phyloP scores from a whole-genome alignment of 139 green algal species.

The Micromonas commoda region DNA sequence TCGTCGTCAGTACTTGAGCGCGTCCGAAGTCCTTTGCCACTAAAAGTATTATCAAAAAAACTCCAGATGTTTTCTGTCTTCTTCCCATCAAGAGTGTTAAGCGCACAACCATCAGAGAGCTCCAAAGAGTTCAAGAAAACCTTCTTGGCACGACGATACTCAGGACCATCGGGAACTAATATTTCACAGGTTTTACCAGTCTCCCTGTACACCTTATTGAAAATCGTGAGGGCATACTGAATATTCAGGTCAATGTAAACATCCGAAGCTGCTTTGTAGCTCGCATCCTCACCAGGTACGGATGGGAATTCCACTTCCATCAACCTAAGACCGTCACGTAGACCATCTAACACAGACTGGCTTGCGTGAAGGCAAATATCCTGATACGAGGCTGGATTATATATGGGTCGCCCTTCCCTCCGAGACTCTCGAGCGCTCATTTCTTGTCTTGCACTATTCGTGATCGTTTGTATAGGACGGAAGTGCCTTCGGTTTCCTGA shows the following conservation, averaged over 20 bases:
- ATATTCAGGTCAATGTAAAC: conserved; percentile 46
- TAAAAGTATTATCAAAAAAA: background rate
- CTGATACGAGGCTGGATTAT: background rate
- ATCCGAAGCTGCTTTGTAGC: conserved; percentile 32
- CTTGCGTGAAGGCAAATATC: conserved; percentile 19
- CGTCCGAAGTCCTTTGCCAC: background rate
- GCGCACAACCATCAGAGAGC: background rate
- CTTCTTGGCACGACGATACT: conserved; percentile 27
- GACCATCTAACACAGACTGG: background rate
- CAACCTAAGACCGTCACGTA: conserved; percentile 7
- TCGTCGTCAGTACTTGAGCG: background rate
- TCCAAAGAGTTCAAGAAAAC: conserved; percentile 22
- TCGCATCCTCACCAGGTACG: conserved; percentile 10
- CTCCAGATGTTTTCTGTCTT: background rate
- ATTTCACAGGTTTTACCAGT: background rate
- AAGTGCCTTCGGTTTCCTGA: no score
- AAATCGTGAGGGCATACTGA: conserved; percentile 35
- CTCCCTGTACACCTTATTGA: conserved; percentile 24
- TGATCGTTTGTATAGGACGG: no score
- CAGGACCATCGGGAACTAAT: conserved; percentile 30
- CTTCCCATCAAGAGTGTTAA: conserved; percentile 15
- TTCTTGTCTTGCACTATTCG: no score
- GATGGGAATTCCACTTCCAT: conserved; percentile 26
- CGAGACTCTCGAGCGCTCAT: background rate
- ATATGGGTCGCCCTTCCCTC: background rate